A percentile compares a stretch with the other conserved stretches of the same genome.
Evolutionary conservation across 495 filamentous ascomycete species (phyloP).

Genomic region (Aspergillus avenaceus): DNA sequence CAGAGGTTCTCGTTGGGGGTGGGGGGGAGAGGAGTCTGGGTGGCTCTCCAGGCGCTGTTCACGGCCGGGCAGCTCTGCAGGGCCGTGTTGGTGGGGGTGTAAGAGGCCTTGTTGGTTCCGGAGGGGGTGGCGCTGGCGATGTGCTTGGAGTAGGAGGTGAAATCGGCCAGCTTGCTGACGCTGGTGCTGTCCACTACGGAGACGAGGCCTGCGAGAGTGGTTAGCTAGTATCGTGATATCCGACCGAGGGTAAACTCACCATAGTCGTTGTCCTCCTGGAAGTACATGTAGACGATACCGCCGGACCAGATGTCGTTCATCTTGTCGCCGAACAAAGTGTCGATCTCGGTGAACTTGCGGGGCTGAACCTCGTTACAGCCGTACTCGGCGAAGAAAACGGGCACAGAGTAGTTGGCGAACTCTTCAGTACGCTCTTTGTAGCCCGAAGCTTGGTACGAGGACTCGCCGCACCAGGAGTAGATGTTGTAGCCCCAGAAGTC

Average conservation of each 20-base stretch:
- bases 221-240: neutral
- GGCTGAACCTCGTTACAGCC: conserved; percentile 80
- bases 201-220: conserved; percentile 55
- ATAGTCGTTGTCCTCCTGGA: conserved; percentile 85
- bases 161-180: conserved; percentile 67
- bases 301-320: conserved; percentile 89
- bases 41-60: conserved; percentile 62
- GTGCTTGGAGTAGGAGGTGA: conserved; percentile 64
- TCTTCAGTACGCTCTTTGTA: conserved; percentile 76
- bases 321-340: conserved; percentile 68
- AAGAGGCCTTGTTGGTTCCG: conserved; percentile 58
- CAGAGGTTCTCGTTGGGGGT: conserved; percentile 72
- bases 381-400: conserved; percentile 97
- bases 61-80: conserved; percentile 67
- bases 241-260: conserved; percentile 44
- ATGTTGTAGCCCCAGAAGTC: conserved; percentile 99
- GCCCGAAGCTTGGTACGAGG: conserved; percentile 65
- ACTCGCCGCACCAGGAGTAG: conserved; percentile 95
- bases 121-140: conserved; percentile 66
- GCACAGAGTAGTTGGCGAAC: conserved; percentile 82
- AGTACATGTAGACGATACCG: conserved; percentile 97
- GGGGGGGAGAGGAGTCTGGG: conserved; percentile 65
- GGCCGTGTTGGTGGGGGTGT: conserved; percentile 75
- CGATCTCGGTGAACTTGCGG: conserved; percentile 83
- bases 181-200: conserved; percentile 54